Base-by-base conservation (phyloP, 2,329 filamentous ascomycete species). In the Calonectria fujianensis region DNA sequence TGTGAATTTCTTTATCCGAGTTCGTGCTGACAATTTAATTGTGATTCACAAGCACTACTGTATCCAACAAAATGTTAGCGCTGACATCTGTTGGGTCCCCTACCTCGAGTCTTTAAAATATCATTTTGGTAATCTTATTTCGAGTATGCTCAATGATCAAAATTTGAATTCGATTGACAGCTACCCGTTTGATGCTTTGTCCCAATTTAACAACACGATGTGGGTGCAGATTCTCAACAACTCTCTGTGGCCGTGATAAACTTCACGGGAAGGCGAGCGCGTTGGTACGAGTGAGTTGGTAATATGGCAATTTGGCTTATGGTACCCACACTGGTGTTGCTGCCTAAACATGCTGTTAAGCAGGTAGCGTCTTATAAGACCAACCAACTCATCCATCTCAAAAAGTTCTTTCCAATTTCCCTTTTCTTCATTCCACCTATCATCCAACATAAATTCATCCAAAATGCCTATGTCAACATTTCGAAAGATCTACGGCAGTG, bases 381-480 rank as follows among this genome's bases (percentile, higher is more conserved):
- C 9, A 1, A 32, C 27, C 51, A 54, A 31, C 3, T 54, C 51
- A 18, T 31, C 27, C 32, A 37, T 5, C 16, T n/a, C 2, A 16
- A 37, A 31, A 13, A 31, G 18, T 31, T 18, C 6, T 13, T 20
- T 3, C 1, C 5, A 45, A 37, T 14, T 7, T 4, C 37, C 2
- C 14, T 39, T 24, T 24, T 20, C 41, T 31, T 32, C 3, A 16
- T 14, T 39, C 13, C n/a, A 24, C 16, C 13, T 16, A 1, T 24
- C 16, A 14, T 29, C n/a, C 31, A 8, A 16, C 8, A 0, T 18
- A n/a, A 54, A 32, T 3, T 10, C 6, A 61, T 39, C 18, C 27
- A 41, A 64, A 32, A 64, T 48, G 37, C n/a, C 37, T 6, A 64
- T 64, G 59, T 45, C 16, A 7, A 64, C 59, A 9, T 18, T 18